Evolutionary conservation across 352 stramenopile genomes (phyloP).

Genomic region (Phytopythium aichiense): DNA sequence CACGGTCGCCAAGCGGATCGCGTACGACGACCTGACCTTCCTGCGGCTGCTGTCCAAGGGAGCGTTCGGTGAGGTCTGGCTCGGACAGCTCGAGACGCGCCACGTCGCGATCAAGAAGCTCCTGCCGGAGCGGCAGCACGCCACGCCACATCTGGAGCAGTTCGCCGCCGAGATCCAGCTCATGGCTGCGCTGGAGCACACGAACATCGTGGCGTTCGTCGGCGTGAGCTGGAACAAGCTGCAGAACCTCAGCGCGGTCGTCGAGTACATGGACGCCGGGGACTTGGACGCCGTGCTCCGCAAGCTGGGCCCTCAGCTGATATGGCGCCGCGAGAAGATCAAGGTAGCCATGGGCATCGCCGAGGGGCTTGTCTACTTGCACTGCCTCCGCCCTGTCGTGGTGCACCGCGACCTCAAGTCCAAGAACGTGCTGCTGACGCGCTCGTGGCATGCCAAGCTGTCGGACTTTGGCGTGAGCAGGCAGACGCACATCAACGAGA

Average conservation of each 20-base stretch:
- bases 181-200: slow-evolving; percentile 67
- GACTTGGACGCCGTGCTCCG: slow-evolving; percentile 59
- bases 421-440: slow-evolving; percentile 81
- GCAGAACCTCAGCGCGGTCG: slow-evolving; percentile 66
- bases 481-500: slow-evolving; percentile 66
- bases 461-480: slow-evolving; percentile 87
- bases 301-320: slow-evolving; percentile 44
- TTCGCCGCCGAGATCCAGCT: slow-evolving; percentile 72
- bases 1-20: slow-evolving; percentile 45
- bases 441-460: slow-evolving; percentile 67
- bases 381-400: slow-evolving; percentile 62
- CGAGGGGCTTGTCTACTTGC: slow-evolving; percentile 81
- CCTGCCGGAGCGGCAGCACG: slow-evolving; percentile 52
- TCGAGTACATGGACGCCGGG: slow-evolving; percentile 78
- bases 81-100: slow-evolving; percentile 57
- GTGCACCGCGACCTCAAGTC: slow-evolving; percentile 88
- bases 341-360: slow-evolving; percentile 81
- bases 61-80: slow-evolving; percentile 69
- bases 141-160: slow-evolving; percentile 48
- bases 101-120: slow-evolving; percentile 76
- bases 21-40: slow-evolving; percentile 66
- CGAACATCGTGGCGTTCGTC: slow-evolving; percentile 73
- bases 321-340: slow-evolving; percentile 72
- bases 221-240: slow-evolving; percentile 65
- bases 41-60: slow-evolving; percentile 61